Base-by-base conservation (phyloP, 805 yeast genomes). In the Starmerella apis region DNA sequence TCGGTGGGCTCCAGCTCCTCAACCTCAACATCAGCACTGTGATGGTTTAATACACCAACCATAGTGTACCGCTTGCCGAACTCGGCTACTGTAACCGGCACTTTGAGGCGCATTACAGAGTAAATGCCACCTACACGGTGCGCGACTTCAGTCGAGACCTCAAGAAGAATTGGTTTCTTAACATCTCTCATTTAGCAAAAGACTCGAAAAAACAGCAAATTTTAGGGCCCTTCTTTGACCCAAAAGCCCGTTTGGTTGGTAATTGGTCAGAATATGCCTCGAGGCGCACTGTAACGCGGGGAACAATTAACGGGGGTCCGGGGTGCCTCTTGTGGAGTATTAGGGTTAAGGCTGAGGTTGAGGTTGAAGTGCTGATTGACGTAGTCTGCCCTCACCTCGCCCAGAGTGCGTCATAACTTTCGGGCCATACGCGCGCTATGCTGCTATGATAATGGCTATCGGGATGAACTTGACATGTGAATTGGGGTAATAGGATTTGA, bases 101-200 rank as follows among this genome's bases (percentile, higher is more conserved):
- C 96, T 68, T 90, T 90, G 10, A 96, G 86, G 66, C 92, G 92
- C 63, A 90, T 75, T 47, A 90, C 98, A 6, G 97, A 88, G 71
- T 90, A 90, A 65, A 90, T 90, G 32, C 98, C 98, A 46, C 98
- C 98, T 20, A 90, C 97, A 61, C 94, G 75, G 71, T 92, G 88
- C 61, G 97, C 97, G 46, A 90, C 96, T 66, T 90, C 98, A 1
- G 98, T 90, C 54, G 97, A 95, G 41, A 86, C 83, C 71, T 90
- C 98, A 63, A 90, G 87, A 45, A 92, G 75, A 49, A 88, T 72
- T 64, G 86, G 96, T 65, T 85, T 81, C 61, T 82, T 78, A 54
- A 90, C 80, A 71, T 86, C 95, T 69, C 97, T 78, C 56, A 54
- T 52, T 38, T 33, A 4, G 35, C 7, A n/a, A 3, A 31, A 8